These are phyloP conservation scores for Serpula lacrymans DNA, from an alignment of 768 basidiomycete species.

Conservation along the genomic window DNA sequence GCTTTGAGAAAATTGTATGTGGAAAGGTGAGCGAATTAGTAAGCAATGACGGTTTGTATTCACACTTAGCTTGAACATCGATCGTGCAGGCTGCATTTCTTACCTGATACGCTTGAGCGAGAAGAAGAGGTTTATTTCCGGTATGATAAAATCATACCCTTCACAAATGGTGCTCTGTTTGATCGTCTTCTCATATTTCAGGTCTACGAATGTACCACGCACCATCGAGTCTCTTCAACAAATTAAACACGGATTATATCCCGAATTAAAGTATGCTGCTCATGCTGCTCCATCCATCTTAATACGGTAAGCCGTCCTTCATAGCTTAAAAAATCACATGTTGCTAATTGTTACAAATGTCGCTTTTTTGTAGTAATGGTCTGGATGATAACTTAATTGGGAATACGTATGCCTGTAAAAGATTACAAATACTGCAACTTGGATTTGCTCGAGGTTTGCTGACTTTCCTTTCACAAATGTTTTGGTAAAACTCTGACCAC, in stretches of 20 bases:
- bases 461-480: conserved; percentile 1
- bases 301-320: conserved; percentile 43
- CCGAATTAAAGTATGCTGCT: conserved; percentile 42
- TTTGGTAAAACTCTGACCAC: neutral
- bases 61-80: no score
- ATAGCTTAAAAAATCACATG: neutral
- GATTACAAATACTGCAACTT: conserved; percentile 57
- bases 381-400: conserved; percentile 71
- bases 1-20: conserved; percentile 63
- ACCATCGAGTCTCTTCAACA: conserved; percentile 76
- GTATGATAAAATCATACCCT: conserved; percentile 26
- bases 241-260: conserved; percentile 72
- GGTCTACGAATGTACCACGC: conserved; percentile 74
- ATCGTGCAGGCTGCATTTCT: conserved; percentile 53
- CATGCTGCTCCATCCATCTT: conserved; percentile 48
- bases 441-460: conserved; percentile 61
- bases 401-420: conserved; percentile 66
- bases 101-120: conserved; percentile 49
- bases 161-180: neutral
- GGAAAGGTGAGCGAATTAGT: conserved; percentile 44
- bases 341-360: conserved; percentile 1
- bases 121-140: conserved; percentile 57
- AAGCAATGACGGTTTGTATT: neutral
- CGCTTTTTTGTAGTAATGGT: conserved; percentile 45
- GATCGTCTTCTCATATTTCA: conserved; percentile 15